A percentile compares a stretch with the other conserved stretches of the same genome.
Evolutionary conservation across 306 rosid species (phyloP).

Genomic region (Medicago lupulina): DNA sequence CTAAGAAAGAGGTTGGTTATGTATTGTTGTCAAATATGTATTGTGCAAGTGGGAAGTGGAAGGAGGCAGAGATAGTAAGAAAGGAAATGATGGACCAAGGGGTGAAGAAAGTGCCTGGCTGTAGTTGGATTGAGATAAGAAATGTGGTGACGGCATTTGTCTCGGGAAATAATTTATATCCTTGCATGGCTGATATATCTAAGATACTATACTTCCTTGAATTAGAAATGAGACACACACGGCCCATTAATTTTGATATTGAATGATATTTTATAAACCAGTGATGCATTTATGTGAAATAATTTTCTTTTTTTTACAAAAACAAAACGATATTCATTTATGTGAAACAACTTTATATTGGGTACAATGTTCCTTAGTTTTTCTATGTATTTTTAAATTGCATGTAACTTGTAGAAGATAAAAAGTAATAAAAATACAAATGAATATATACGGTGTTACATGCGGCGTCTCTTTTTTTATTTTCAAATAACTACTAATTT

Average conservation of each 20-base stretch:
- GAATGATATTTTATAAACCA: slow-evolving; percentile 38
- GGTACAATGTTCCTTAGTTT: too few species aligned
- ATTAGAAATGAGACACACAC: slow-evolving; percentile 67
- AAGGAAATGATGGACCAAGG: slow-evolving; percentile 74
- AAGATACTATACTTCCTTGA: slow-evolving; percentile 53
- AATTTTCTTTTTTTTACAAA: too few species aligned
- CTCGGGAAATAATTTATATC: slow-evolving; percentile 66
- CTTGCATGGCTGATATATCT: slow-evolving; percentile 44
- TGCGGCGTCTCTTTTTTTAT: too few species aligned
- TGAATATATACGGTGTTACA: too few species aligned
- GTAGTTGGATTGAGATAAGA: slow-evolving; percentile 86
- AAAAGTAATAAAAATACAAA: too few species aligned
- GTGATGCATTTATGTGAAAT: too few species aligned
- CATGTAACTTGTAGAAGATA: too few species aligned
- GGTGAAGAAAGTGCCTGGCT: slow-evolving; percentile 81
- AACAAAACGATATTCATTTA: too few species aligned
- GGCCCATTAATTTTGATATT: slow-evolving; percentile 41
- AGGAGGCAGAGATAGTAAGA: slow-evolving; percentile 77
- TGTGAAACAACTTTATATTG: too few species aligned
- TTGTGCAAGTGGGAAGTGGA: slow-evolving; percentile 74
- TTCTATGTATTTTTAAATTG: too few species aligned
- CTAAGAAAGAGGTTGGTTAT: slow-evolving; percentile 67
- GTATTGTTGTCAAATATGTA: slow-evolving; percentile 76
- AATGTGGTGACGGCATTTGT: slow-evolving; percentile 66
- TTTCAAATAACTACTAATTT: neutral